These are phyloP conservation scores for Plantago lanceolata DNA, from an alignment of 305 asterid species.

Conservation along the genomic window DNA sequence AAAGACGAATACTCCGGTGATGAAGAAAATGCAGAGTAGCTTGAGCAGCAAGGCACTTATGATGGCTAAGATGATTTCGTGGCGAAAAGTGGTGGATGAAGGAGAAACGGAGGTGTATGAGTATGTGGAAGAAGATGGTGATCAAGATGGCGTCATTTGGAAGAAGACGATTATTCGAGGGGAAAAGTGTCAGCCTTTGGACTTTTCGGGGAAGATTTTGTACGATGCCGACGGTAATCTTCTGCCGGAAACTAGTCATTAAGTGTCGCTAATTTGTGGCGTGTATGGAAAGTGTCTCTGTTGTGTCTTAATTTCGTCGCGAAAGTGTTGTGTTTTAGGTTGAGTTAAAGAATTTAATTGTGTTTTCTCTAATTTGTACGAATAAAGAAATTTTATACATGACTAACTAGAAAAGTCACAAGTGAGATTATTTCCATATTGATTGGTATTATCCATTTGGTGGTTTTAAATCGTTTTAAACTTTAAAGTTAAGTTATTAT, in stretches of 20 bases:
- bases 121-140: constrained; percentile 5
- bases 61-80: constrained; percentile 51
- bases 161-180: constrained; percentile 68
- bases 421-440: too few relatives aligned
- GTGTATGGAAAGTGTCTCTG: too few relatives aligned
- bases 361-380: too few relatives aligned
- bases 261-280: too few relatives aligned
- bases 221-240: constrained; percentile 63
- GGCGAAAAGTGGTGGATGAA: constrained; percentile 47
- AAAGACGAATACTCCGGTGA: constrained; percentile 6
- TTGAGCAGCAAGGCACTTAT: constrained; percentile 51
- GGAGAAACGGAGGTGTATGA: constrained; percentile 11
- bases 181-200: constrained; percentile 60
- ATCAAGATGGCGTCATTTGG: constrained; percentile 35
- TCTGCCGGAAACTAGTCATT: constrained; percentile 25
- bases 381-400: too few relatives aligned
- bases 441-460: too few relatives aligned
- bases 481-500: too few relatives aligned
- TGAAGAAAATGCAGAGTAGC: constrained; percentile 37
- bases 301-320: background rate
- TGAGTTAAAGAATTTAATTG: background rate
- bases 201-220: constrained; percentile 65
- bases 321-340: background rate
- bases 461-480: too few relatives aligned
- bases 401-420: too few relatives aligned